Evolutionary conservation across 139 green algal species (phyloP).

Genomic region (Chlamydomonas schloesseri): DNA sequence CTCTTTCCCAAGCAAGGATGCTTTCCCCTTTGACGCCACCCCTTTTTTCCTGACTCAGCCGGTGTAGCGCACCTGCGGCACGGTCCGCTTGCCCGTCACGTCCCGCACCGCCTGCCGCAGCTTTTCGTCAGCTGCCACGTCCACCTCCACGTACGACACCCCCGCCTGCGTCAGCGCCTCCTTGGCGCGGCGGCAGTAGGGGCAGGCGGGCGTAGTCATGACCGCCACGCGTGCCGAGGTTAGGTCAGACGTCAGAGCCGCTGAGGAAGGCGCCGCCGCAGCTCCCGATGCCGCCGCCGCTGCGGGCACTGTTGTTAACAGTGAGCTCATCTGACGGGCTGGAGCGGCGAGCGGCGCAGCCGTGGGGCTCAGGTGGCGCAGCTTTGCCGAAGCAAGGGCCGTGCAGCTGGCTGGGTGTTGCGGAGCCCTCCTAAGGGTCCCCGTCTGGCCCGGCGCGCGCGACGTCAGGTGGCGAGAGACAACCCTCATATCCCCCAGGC

Average conservation of each 20-base stretch:
- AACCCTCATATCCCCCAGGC: too few species aligned
- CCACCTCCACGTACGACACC: slow-evolving; percentile 74
- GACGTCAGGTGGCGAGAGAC: too few species aligned
- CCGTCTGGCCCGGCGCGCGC: too few species aligned
- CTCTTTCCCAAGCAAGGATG: too few species aligned
- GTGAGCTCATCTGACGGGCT: too few species aligned
- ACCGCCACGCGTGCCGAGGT: slow-evolving; percentile 66
- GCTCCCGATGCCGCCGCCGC: too few species aligned
- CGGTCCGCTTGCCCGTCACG: slow-evolving; percentile 74
- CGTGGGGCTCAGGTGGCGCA: too few species aligned
- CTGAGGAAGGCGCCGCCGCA: not conserved
- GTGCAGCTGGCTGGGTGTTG: too few species aligned
- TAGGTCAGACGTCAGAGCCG: not conserved
- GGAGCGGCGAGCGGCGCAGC: not conserved
- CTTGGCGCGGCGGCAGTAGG: slow-evolving; percentile 86
- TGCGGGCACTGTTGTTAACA: not conserved
- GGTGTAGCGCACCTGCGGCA: slow-evolving; percentile 79
- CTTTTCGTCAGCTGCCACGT: slow-evolving; percentile 60
- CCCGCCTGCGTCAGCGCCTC: slow-evolving; percentile 56
- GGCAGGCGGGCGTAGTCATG: slow-evolving; percentile 84
- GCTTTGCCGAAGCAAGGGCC: not conserved
- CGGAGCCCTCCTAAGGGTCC: too few species aligned
- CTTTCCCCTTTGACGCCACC: too few species aligned
- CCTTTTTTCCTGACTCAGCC: too few species aligned
- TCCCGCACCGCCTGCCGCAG: slow-evolving; percentile 69